Evolutionary conservation across 164 flowering plant species (phyloP).

Genomic region (Vitis vinifera): ASM3070453v1 NC_081818.1:27597001-27597500

Average conservation of each 20-base stretch:
- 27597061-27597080: no score
- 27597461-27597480: neutral
- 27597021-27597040: no score
- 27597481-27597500: neutral
- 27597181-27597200: neutral
- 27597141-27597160: neutral
- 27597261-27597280: slow-evolving; percentile 79
- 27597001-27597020: no score
- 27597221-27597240: slow-evolving; percentile 41
- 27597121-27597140: no score
- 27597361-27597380: neutral
- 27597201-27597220: neutral
- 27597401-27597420: neutral
- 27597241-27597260: slow-evolving; percentile 79
- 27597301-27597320: slow-evolving; percentile 83
- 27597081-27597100: no score
- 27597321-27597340: neutral
- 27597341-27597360: neutral
- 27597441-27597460: neutral
- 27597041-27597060: no score
- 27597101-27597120: no score
- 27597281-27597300: slow-evolving; percentile 77
- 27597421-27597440: neutral
- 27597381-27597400: neutral
- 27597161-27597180: neutral